Evolutionary conservation across 192 early-diverging fungal species (phyloP).

Genomic region (Mortierella antarctica): DNA sequence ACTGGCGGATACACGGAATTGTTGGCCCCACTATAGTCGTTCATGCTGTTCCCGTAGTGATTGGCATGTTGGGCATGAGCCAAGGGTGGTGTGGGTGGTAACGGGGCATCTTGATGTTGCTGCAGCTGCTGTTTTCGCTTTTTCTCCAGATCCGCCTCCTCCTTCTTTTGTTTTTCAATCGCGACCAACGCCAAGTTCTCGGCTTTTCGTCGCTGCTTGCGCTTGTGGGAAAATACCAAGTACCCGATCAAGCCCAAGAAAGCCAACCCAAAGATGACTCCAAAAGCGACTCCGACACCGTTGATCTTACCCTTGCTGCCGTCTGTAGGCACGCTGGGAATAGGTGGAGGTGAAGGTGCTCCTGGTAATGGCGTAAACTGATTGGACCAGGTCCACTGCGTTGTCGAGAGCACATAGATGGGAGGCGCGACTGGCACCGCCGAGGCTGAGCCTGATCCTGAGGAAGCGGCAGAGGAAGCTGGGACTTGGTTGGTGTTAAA

Average conservation of each 20-base stretch:
- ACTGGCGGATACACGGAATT: background rate
- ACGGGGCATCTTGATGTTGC: background rate
- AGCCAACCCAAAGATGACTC: constrained; percentile 25
- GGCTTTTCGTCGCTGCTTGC: constrained; percentile 14
- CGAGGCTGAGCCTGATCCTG: background rate
- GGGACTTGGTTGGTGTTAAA: constrained; percentile 42
- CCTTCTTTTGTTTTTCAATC: constrained; percentile 19
- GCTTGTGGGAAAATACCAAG: constrained; percentile 20
- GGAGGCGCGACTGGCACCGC: constrained; percentile 15
- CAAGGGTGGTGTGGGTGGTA: background rate
- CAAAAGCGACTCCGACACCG: constrained; percentile 26
- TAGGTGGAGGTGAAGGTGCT: constrained; percentile 19
- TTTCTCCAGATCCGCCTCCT: constrained; percentile 20
- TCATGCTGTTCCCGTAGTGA: background rate
- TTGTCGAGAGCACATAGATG: constrained; percentile 35
- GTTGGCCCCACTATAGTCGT: background rate
- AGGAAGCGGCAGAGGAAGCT: constrained; percentile 4
- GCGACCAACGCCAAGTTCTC: constrained; percentile 23
- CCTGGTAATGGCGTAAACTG: constrained; percentile 25
- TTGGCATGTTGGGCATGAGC: constrained; percentile 10
- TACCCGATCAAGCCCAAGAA: constrained; percentile 30
- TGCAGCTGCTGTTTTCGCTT: constrained; percentile 14
- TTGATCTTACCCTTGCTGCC: constrained; percentile 24
- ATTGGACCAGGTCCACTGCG: constrained; percentile 19
- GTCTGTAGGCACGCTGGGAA: constrained; percentile 21